Conservation (phyloP, 768 basidiomycete species). For the Mycena crocata region DNA sequence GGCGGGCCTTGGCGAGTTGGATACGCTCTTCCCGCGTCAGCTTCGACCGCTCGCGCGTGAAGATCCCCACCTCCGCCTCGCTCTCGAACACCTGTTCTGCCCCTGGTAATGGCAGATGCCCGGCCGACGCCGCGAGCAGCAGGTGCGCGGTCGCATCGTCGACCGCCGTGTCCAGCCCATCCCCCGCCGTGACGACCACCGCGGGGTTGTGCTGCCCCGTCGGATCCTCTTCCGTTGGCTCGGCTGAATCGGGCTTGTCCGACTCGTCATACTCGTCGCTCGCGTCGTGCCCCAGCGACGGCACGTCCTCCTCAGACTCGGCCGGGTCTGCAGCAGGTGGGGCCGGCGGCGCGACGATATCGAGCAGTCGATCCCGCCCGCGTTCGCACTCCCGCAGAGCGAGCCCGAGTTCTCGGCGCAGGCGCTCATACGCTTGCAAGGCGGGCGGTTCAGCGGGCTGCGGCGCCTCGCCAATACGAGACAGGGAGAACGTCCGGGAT, state of each 20-base stretch:
- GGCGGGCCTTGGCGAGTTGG: constrained; percentile 61
- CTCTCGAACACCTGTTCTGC: constrained; percentile 89
- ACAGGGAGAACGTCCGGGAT: constrained; percentile 30
- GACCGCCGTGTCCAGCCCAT: constrained; percentile 36
- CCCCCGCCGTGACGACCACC: constrained; percentile 30
- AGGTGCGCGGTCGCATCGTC: constrained; percentile 73
- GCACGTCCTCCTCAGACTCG: constrained; percentile 59
- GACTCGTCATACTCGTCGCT: constrained; percentile 51
- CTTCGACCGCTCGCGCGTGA: constrained; percentile 70
- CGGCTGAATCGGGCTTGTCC: constrained; percentile 60
- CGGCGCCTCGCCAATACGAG: constrained; percentile 1
- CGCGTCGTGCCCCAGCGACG: constrained; percentile 63
- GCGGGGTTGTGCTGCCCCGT: constrained; percentile 33
- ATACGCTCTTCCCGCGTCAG: constrained; percentile 84
- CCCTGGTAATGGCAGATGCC: constrained; percentile 72
- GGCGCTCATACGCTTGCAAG: constrained; percentile 77
- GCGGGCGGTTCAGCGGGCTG: constrained; percentile 57
- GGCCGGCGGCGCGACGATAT: constrained; percentile 62
- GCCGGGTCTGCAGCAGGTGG: constrained; percentile 44
- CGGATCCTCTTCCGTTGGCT: constrained; percentile 49
- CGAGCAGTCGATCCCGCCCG: constrained; percentile 72
- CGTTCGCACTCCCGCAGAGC: constrained; percentile 87
- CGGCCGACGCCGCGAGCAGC: constrained; percentile 59
- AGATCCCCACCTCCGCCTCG: constrained; percentile 59
- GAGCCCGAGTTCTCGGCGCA: constrained; percentile 80